phyloP scores from a whole-genome alignment of 2,329 filamentous ascomycete genomes.

The Pseudogymnoascus sp. region DNA sequence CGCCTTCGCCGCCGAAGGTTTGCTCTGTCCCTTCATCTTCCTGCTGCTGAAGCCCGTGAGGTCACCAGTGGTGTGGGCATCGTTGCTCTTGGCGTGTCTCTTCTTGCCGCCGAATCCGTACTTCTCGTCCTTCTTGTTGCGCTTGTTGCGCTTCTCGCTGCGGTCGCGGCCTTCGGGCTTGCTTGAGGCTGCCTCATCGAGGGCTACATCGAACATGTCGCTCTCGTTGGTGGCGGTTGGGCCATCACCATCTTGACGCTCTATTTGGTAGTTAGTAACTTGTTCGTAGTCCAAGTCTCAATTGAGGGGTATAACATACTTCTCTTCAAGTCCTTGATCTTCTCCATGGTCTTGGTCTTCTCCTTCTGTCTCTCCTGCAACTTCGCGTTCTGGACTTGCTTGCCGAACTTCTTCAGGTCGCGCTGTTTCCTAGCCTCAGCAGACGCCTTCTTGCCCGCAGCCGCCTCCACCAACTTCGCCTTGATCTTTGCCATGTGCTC shows the following conservation, averaged over 20 bases:
- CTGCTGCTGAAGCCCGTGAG: conserved; percentile 71
- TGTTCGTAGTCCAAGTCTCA: conserved; percentile 3
- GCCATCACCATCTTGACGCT: conserved; percentile 68
- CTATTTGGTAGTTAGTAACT: conserved; percentile 40
- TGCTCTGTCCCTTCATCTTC: conserved; percentile 65
- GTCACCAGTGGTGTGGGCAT: conserved; percentile 76
- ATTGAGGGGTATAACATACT: conserved; percentile 54
- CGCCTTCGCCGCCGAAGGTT: conserved; percentile 28
- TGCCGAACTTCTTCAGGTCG: conserved; percentile 98
- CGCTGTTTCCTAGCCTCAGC: conserved; percentile 85
- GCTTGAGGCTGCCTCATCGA: conserved; percentile 46
- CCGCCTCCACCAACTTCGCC: conserved; percentile 85
- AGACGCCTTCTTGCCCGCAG: conserved; percentile 83
- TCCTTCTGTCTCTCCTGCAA: conserved; percentile 88
- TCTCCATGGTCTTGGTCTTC: conserved; percentile 88
- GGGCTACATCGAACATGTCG: conserved; percentile 84
- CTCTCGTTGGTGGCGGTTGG: conserved; percentile 60
- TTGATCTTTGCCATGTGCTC: conserved; percentile 98
- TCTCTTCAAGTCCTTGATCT: conserved; percentile 90
- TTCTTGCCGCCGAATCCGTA: conserved; percentile 97
- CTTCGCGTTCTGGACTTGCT: conserved; percentile 95
- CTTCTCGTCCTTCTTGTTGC: conserved; percentile 89
- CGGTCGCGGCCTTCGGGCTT: conserved; percentile 35
- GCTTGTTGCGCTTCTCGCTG: conserved; percentile 55
- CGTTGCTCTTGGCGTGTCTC: conserved; percentile 80